Conservation (phyloP, 1,284 basidiomycete species). For the Crucibulum cyathiforme region DNA sequence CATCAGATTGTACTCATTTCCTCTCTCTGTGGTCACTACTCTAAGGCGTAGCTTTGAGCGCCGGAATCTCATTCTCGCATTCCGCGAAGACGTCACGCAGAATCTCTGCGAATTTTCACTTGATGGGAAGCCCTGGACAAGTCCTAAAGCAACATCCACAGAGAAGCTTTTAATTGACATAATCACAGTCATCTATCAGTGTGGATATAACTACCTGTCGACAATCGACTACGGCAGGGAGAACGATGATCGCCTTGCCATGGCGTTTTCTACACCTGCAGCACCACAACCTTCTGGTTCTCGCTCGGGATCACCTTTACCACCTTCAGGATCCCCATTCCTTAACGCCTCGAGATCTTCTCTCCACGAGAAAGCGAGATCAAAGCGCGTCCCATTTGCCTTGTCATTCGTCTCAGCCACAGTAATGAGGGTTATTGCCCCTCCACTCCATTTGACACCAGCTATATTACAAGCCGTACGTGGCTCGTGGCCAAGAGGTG, state of each 20-base stretch:
- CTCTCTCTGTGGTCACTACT: slow-evolving; percentile 52
- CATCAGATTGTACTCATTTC: slow-evolving; percentile 74
- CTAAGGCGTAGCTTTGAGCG: slow-evolving; percentile 63
- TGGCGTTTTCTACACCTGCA: slow-evolving; percentile 67
- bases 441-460: slow-evolving; percentile 75
- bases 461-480: slow-evolving; percentile 81
- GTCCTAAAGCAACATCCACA: slow-evolving; percentile 64
- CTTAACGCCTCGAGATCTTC: slow-evolving; percentile 36
- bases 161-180: slow-evolving; percentile 76
- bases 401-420: slow-evolving; percentile 75
- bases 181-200: slow-evolving; percentile 64
- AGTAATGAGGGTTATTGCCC: slow-evolving; percentile 71
- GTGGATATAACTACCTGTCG: slow-evolving; percentile 69
- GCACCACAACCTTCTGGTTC: slow-evolving; percentile 32
- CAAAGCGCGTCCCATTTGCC: slow-evolving; percentile 64
- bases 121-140: slow-evolving; percentile 74
- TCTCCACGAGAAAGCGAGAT: slow-evolving; percentile 40
- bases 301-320: slow-evolving; percentile 36
- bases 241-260: slow-evolving; percentile 70
- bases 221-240: slow-evolving; percentile 79
- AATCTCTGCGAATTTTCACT: slow-evolving; percentile 71
- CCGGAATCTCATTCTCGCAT: slow-evolving; percentile 47
- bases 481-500: slow-evolving; percentile 77
- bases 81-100: slow-evolving; percentile 62
- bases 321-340: slow-evolving; percentile 35